phyloP scores from a whole-genome alignment of 192 early-diverging fungal species.

The Coemansia sp. region DNA sequence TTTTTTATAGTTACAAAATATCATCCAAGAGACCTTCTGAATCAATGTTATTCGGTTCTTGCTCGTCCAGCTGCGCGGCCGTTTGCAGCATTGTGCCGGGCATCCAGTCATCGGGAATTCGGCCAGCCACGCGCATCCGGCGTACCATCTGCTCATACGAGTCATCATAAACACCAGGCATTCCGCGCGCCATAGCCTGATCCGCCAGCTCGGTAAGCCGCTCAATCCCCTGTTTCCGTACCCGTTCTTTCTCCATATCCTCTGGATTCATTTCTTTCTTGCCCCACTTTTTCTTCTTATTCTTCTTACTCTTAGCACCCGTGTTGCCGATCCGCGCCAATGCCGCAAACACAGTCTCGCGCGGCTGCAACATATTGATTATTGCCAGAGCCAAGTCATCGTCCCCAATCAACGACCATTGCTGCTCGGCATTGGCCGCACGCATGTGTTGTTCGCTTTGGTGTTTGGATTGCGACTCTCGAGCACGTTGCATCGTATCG shows the following conservation, averaged over 20 bases:
- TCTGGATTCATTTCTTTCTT: constrained; percentile 27
- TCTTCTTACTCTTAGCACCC: neutral
- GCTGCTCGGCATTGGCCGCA: neutral
- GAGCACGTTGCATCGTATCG: constrained; percentile 59
- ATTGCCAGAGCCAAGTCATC: constrained; percentile 59
- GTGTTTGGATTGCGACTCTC: constrained; percentile 51
- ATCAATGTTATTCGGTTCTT: neutral
- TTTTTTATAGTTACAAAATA: neutral
- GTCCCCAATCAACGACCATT: constrained; percentile 14
- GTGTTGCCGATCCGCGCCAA: constrained; percentile 59
- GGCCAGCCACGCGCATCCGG: constrained; percentile 58
- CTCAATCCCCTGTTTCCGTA: constrained; percentile 59
- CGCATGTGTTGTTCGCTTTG: constrained; percentile 13
- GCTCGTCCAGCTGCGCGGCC: neutral
- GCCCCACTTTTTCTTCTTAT: constrained; percentile 37
- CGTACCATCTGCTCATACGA: constrained; percentile 70
- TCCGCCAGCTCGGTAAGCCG: constrained; percentile 67
- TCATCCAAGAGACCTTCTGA: constrained; percentile 5
- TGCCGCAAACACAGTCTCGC: constrained; percentile 62
- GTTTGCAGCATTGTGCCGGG: constrained; percentile 46
- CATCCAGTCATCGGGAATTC: constrained; percentile 63
- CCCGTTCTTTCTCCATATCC: constrained; percentile 45
- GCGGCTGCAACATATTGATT: constrained; percentile 59
- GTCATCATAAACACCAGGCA: constrained; percentile 67
- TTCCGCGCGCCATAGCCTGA: constrained; percentile 68